These are phyloP conservation scores for Gynochthodes officinalis DNA, from an alignment of 257 asterid species.

Conservation along the genomic window DNA sequence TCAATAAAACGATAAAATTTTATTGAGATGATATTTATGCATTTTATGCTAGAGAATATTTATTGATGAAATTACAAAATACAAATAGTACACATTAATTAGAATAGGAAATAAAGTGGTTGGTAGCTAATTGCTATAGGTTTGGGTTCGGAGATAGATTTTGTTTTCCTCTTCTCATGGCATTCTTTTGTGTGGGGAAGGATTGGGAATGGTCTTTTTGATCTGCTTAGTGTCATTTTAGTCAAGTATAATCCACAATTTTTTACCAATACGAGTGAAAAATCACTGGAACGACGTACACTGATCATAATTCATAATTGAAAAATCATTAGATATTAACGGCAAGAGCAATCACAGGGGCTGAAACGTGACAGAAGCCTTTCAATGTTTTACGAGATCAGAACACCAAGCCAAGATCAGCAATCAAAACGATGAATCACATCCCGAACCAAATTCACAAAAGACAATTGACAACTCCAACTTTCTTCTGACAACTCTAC, in stretches of 20 bases:
- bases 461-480: slow-evolving; percentile 7
- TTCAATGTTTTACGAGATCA: slow-evolving; percentile 16
- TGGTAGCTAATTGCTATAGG: too few species aligned
- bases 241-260: neutral
- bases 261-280: too few species aligned
- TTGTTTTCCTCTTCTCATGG: neutral
- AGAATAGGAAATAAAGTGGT: too few species aligned
- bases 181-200: too few species aligned
- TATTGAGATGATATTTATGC: too few species aligned
- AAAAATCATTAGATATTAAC: slow-evolving; percentile 2
- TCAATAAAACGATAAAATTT: too few species aligned
- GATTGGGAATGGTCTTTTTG: neutral
- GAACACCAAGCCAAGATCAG: slow-evolving; percentile 27
- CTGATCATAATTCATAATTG: neutral
- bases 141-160: too few species aligned
- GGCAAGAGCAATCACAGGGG: slow-evolving; percentile 5
- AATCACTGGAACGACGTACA: neutral
- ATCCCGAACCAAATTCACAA: slow-evolving; percentile 10
- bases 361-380: neutral
- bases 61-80: too few species aligned
- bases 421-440: slow-evolving; percentile 14
- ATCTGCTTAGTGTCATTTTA: neutral
- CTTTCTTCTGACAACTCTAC: slow-evolving; percentile 16
- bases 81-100: too few species aligned
- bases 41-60: too few species aligned